A percentile compares a stretch with the other conserved stretches of the same genome.
Conservation (phyloP, 2,329 filamentous ascomycete genomes). For the Metarhizium sp. region DNA sequence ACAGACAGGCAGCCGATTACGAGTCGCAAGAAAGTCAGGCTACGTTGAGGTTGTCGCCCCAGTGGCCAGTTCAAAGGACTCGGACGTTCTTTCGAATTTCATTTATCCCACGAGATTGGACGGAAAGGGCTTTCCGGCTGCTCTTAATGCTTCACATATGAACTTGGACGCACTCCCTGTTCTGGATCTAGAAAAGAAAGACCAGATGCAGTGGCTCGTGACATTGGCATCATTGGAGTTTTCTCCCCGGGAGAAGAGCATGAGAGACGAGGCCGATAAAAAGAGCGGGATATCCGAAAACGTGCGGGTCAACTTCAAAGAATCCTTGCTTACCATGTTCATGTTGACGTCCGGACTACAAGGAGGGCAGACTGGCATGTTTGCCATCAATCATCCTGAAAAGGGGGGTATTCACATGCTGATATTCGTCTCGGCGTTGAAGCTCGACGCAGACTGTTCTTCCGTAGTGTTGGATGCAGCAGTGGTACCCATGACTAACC, state of each 20-base stretch:
- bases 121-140: slow-evolving; percentile 19
- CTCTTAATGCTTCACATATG: slow-evolving; percentile 30
- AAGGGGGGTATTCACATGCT: slow-evolving; percentile 30
- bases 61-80: slow-evolving; percentile 14
- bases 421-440: slow-evolving; percentile 29
- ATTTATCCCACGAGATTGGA: slow-evolving; percentile 26
- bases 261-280: slow-evolving; percentile 19
- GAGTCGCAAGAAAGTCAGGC: slow-evolving; percentile 32
- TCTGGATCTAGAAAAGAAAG: slow-evolving; percentile 26
- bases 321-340: slow-evolving; percentile 37
- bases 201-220: slow-evolving; percentile 26
- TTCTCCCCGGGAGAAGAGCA: slow-evolving; percentile 29
- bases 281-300: slow-evolving; percentile 17
- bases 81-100: slow-evolving; percentile 20
- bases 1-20: slow-evolving; percentile 24
- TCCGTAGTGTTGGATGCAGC: slow-evolving; percentile 38
- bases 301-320: slow-evolving; percentile 35
- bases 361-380: slow-evolving; percentile 33
- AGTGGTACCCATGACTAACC: slow-evolving; percentile 31
- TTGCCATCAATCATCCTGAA: slow-evolving; percentile 24
- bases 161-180: slow-evolving; percentile 36
- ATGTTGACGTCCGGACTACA: slow-evolving; percentile 36
- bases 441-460: slow-evolving; percentile 32
- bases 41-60: slow-evolving; percentile 36
- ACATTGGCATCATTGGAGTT: slow-evolving; percentile 30